Base-by-base conservation (phyloP, 2,329 filamentous ascomycete species). In the Calonectria leucothoes region DNA sequence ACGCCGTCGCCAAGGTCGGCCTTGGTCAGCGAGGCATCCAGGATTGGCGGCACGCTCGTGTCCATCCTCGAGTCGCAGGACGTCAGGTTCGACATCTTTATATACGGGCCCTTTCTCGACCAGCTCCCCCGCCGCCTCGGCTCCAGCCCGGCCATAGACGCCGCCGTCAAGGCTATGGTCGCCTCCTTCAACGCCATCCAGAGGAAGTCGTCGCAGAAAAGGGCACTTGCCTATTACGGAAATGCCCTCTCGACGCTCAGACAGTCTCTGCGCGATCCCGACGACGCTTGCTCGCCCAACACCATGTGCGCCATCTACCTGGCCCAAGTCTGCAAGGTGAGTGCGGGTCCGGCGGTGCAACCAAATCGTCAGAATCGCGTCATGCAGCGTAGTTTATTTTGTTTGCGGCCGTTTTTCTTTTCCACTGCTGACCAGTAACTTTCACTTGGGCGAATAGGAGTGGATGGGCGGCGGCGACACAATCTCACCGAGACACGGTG, bases 121-220 rank as follows among this genome's bases (percentile, higher is more conserved):
- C 64, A 66, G n/a, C 64, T 66, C 15, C 64, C 64, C 10, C 64
- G 64, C 20, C 64, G 64, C 2, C 31, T 66, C 29, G 64, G 64
- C 15, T 66, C 64, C 3, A 66, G 64, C 45, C 64, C 64, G 4
- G 64, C 64, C 6, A 29, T 66, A 3, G 64, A 66, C 27, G 64
- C 64, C 1, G 64, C 45, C 25, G 45, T 51, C 20, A 49, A 33
- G 31, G 64, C 64, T 23, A 66, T 64, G 20, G 39, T 64, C 59
- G 37, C 59, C 39, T 64, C 59, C 12, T 64, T 64, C 7, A 17
- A 45, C 14, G 59, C 59, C 12, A 64, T 64, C 7, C 48, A 31
- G n/a, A 31, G 29, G 5, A 48, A 33, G 12, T 33, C 59, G 10
- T 45, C 59, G 6, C 59, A 64, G 27, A 42, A 45, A 12, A 48